A percentile compares a stretch with the other conserved stretches of the same genome.
phyloP scores from a whole-genome alignment of 257 asterid species.

The Solanum tarapatanum region DNA sequence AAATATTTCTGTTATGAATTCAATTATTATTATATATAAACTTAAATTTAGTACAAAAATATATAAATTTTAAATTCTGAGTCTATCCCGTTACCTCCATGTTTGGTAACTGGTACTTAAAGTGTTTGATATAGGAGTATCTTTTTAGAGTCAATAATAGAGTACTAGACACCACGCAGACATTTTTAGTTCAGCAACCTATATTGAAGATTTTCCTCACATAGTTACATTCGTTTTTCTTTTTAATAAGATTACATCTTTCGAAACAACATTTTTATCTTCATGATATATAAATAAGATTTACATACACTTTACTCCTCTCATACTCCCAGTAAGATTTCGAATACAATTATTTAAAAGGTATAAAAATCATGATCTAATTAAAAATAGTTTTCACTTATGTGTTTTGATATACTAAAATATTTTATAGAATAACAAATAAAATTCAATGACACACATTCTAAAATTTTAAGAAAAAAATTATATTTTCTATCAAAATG shows the following conservation, averaged over 20 bases:
- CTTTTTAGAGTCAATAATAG: background rate
- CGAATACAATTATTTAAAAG: no score
- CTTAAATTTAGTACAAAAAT: no score
- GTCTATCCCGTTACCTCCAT: background rate
- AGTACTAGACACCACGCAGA: background rate
- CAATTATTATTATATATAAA: no score
- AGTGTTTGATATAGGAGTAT: background rate
- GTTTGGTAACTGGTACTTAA: background rate
- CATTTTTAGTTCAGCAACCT: background rate
- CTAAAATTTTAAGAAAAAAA: background rate
- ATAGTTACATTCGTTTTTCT: background rate
- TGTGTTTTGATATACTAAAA: background rate
- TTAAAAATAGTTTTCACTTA: background rate
- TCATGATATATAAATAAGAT: background rate
- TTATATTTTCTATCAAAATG: background rate
- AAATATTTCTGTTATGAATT: no score
- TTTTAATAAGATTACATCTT: background rate
- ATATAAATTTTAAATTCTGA: no score
- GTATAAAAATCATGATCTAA: background rate
- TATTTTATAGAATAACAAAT: background rate
- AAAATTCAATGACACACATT: background rate
- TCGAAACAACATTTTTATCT: background rate
- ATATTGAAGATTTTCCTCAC: background rate
- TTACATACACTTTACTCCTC: accelerated
- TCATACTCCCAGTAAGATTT: background rate